phyloP scores from a whole-genome alignment of 352 stramenopile species.

The Phytophthora ohioensis region DNA sequence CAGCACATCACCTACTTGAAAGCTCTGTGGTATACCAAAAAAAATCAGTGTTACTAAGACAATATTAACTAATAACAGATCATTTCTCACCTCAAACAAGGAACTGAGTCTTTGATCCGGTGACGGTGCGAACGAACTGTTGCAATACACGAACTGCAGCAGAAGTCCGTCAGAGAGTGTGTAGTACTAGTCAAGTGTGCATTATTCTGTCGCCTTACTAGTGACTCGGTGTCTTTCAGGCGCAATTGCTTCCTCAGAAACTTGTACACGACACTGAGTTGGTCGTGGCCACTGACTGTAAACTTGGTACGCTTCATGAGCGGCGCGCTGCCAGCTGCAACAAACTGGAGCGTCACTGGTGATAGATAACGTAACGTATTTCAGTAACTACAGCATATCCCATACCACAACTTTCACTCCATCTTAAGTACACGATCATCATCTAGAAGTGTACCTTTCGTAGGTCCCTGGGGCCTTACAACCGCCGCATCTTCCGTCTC shows the following conservation, averaged over 20 bases:
- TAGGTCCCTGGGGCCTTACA: conserved; percentile 33
- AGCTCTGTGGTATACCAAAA: conserved; percentile 55
- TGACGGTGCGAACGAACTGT: conserved; percentile 87
- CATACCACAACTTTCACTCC: neutral
- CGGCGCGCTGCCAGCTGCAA: conserved; percentile 78
- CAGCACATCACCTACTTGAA: conserved; percentile 80
- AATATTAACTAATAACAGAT: neutral
- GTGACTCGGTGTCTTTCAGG: conserved; percentile 74
- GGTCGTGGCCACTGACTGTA: conserved; percentile 77
- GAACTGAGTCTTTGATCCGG: conserved; percentile 82
- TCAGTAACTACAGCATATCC: neutral
- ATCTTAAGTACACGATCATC: neutral
- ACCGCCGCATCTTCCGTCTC: conserved; percentile 1
- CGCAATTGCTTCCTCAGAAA: conserved; percentile 87
- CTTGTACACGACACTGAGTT: conserved; percentile 87
- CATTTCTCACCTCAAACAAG: conserved; percentile 66
- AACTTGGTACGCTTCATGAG: conserved; percentile 92
- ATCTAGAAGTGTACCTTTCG: conserved; percentile 41
- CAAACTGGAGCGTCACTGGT: conserved; percentile 86
- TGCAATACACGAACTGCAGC: conserved; percentile 88
- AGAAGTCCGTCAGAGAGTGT: neutral
- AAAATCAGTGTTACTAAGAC: neutral
- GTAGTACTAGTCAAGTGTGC: neutral
- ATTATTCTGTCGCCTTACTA: conserved; percentile 43
- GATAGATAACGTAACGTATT: neutral